These are phyloP conservation scores for Fimicolochytrium jonesii DNA, from an alignment of 192 early-diverging fungal species.

Conservation along the genomic window DNA sequence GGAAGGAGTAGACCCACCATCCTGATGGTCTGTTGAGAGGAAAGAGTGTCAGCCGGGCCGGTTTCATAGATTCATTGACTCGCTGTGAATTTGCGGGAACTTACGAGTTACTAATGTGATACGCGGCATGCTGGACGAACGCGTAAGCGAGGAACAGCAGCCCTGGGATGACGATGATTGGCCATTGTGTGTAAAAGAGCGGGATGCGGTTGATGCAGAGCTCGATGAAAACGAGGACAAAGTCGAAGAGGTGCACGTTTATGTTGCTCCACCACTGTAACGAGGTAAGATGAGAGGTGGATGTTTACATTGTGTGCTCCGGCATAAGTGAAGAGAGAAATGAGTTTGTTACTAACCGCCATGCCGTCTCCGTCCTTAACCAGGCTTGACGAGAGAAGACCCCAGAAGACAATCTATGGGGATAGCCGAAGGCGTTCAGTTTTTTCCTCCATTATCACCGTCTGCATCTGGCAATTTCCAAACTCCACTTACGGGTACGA, in stretches of 20 bases:
- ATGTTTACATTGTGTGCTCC: not conserved
- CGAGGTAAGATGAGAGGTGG: not conserved
- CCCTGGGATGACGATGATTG: conserved; percentile 5
- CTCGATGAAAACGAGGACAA: conserved; percentile 31
- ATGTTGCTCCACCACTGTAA: conserved; percentile 20
- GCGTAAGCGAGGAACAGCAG: conserved; percentile 24
- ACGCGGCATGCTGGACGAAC: conserved; percentile 22
- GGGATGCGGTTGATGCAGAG: conserved; percentile 24
- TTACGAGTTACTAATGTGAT: conserved; percentile 11
- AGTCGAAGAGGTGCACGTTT: conserved; percentile 25
- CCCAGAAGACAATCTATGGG: conserved; percentile 31
- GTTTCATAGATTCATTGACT: too few species aligned
- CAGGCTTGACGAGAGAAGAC: conserved; percentile 14
- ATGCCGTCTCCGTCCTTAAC: not conserved
- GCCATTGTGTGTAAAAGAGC: conserved; percentile 23
- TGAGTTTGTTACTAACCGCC: not conserved
- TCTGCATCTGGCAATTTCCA: not conserved
- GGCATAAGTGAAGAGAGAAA: not conserved
- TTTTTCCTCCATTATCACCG: not conserved
- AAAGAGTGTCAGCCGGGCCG: too few species aligned
- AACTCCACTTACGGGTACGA: conserved; percentile 12
- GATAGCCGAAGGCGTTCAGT: not conserved
- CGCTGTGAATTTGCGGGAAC: too few species aligned
- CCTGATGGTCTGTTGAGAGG: conserved; percentile 4
- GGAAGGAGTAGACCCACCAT: conserved; percentile 36